Percentiles rank a stretch among this genome's conserved stretches.
Conservation (phyloP, 345 rosid genomes). For the Rhizophora apiculata region DNA sequence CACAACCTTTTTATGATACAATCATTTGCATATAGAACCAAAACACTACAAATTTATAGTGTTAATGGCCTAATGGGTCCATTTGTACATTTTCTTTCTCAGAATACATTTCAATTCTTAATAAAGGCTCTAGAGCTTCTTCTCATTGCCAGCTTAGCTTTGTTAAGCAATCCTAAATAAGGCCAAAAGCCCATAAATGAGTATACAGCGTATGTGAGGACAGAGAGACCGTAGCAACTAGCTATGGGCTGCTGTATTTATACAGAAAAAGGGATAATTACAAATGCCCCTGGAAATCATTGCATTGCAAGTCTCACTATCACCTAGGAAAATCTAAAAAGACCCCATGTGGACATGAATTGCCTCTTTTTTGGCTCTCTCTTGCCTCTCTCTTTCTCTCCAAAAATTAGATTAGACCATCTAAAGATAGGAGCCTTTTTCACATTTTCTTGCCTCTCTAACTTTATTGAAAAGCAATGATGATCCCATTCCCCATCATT, state of each 20-base stretch:
- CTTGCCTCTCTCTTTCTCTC: not conserved
- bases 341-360: conserved; percentile 10
- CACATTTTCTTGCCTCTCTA: not conserved
- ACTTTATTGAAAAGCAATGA: conserved; percentile 15
- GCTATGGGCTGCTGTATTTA: conserved; percentile 2
- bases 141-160: no score
- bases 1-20: no score
- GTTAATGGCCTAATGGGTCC: no score
- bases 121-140: no score
- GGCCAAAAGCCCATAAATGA: not conserved
- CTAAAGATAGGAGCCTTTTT: not conserved
- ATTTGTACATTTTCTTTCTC: no score
- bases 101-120: no score
- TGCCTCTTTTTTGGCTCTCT: not conserved
- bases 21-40: no score
- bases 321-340: conserved; percentile 19
- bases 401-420: not conserved
- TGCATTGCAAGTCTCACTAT: conserved; percentile 18
- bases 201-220: not conserved
- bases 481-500: not conserved
- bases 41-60: no score
- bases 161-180: not conserved
- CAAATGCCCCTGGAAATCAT: conserved; percentile 11
- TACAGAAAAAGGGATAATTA: conserved; percentile 2
- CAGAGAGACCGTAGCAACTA: conserved; percentile 4